phyloP scores from a whole-genome alignment of 2,329 filamentous ascomycete genomes.

The Talaromyces marneffei region DNA sequence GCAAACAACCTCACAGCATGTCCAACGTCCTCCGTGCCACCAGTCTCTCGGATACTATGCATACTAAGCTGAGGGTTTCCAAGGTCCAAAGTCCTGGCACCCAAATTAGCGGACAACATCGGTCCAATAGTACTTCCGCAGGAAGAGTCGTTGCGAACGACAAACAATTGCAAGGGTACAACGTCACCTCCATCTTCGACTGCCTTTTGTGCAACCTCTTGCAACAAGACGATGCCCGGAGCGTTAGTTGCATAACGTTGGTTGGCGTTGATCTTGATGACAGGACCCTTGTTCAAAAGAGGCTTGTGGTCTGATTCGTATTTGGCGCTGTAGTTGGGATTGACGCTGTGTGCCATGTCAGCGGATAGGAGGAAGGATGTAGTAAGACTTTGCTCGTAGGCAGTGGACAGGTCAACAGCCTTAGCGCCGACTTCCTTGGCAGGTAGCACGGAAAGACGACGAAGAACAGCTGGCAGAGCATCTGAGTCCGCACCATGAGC shows the following conservation, averaged over 20 bases:
- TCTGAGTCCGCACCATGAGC: slow-evolving; percentile 94
- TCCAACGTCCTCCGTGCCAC: slow-evolving; percentile 79
- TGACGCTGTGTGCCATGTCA: slow-evolving; percentile 94
- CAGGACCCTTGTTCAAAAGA: slow-evolving; percentile 91
- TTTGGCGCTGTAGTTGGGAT: slow-evolving; percentile 89
- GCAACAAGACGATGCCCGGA: slow-evolving; percentile 84
- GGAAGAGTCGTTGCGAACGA: slow-evolving; percentile 89
- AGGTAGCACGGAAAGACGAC: slow-evolving; percentile 76
- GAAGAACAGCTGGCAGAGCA: slow-evolving; percentile 77
- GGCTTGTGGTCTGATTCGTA: slow-evolving; percentile 89
- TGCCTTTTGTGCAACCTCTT: slow-evolving; percentile 70
- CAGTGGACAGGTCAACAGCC: slow-evolving; percentile 63
- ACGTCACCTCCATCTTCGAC: slow-evolving; percentile 52
- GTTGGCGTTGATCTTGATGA: slow-evolving; percentile 98
- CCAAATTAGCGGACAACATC: slow-evolving; percentile 84
- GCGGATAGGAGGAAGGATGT: slow-evolving; percentile 91
- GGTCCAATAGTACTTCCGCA: slow-evolving; percentile 97
- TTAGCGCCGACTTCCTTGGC: slow-evolving; percentile 51
- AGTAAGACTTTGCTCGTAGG: slow-evolving; percentile 86
- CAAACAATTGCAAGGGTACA: slow-evolving; percentile 90
- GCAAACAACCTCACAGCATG: slow-evolving; percentile 81
- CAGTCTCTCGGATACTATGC: slow-evolving; percentile 94
- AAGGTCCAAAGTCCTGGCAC: slow-evolving; percentile 81
- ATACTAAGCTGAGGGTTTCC: slow-evolving; percentile 93
- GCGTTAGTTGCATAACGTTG: slow-evolving; percentile 95